A percentile compares a stretch with the other conserved stretches of the same genome.
Evolutionary conservation across 768 basidiomycete species (phyloP).

Genomic region (Agaricus sinodeliciosus): DNA sequence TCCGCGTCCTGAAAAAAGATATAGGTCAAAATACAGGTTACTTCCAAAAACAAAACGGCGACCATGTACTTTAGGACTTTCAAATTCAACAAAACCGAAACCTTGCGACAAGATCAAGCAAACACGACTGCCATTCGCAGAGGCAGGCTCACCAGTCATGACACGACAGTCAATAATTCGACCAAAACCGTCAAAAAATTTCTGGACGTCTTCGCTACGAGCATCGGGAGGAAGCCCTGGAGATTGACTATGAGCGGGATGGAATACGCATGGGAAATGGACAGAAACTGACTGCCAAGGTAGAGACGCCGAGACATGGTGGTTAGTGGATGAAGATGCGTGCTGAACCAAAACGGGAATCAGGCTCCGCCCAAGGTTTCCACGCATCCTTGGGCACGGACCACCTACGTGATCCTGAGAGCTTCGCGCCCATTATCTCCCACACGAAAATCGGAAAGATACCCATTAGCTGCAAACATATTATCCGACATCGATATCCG

Average conservation of each 20-base stretch:
- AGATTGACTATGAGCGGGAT: constrained; percentile 1
- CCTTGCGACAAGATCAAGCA: constrained; percentile 35
- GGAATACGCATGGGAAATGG: background rate
- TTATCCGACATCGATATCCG: too few relatives aligned
- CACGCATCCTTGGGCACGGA: constrained; percentile 33
- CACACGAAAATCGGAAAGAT: too few relatives aligned
- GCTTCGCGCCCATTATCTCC: too few relatives aligned
- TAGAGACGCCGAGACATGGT: constrained; percentile 82
- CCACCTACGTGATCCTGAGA: constrained; percentile 20
- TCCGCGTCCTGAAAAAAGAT: constrained; percentile 72
- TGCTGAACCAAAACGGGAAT: constrained; percentile 29
- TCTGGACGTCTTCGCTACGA: constrained; percentile 77
- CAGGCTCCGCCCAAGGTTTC: background rate
- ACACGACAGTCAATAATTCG: constrained; percentile 87
- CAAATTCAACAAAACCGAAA: constrained; percentile 97
- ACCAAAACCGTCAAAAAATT: constrained; percentile 88
- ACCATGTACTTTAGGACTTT: constrained; percentile 59
- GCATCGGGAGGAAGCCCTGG: constrained; percentile 79
- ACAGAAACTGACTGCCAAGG: constrained; percentile 60
- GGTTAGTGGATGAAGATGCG: constrained; percentile 30
- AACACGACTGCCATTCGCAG: background rate
- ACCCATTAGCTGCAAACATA: too few relatives aligned
- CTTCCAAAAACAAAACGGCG: background rate
- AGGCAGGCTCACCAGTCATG: constrained; percentile 73
- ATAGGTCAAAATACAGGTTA: constrained; percentile 5